These are phyloP conservation scores for Solanum chilense DNA, from an alignment of 257 asterid species.

Conservation along the genomic window DNA sequence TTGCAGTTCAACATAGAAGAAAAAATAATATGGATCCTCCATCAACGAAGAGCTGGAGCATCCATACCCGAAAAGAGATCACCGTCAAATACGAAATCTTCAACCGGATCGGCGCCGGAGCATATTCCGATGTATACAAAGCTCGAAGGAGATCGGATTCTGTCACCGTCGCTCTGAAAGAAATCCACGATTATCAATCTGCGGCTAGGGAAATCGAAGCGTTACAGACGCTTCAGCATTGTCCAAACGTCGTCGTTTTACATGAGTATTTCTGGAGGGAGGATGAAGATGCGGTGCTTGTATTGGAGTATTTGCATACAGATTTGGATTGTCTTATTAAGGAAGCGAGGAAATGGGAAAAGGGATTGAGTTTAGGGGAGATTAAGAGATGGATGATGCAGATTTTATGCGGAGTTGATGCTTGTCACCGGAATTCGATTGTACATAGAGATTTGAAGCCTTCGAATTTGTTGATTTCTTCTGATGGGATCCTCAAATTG, in stretches of 20 bases:
- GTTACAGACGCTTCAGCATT: conserved; percentile 50
- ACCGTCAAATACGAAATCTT: conserved; percentile 57
- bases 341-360: conserved; percentile 55
- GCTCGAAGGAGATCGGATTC: conserved; percentile 75
- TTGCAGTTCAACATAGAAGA: background rate
- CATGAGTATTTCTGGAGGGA: conserved; percentile 88
- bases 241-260: conserved; percentile 60
- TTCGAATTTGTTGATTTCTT: conserved; percentile 72
- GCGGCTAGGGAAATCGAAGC: conserved; percentile 83
- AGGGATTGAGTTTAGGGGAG: conserved; percentile 57
- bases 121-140: conserved; percentile 88
- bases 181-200: conserved; percentile 85
- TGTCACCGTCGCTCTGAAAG: conserved; percentile 69
- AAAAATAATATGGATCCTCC: conserved; percentile 4
- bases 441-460: conserved; percentile 96
- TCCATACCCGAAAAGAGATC: conserved; percentile 77
- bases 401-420: conserved; percentile 65
- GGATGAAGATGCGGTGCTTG: conserved; percentile 85
- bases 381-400: conserved; percentile 82
- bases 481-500: conserved; percentile 70
- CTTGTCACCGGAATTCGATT: conserved; percentile 69
- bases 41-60: conserved; percentile 89
- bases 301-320: conserved; percentile 76
- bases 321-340: conserved; percentile 58
- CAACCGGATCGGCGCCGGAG: conserved; percentile 86